Percentiles rank a stretch among this genome's conserved stretches.
These are phyloP conservation scores for Pichia gijzeniarum DNA, from an alignment of 805 yeast species.

Conservation along the genomic window DNA sequence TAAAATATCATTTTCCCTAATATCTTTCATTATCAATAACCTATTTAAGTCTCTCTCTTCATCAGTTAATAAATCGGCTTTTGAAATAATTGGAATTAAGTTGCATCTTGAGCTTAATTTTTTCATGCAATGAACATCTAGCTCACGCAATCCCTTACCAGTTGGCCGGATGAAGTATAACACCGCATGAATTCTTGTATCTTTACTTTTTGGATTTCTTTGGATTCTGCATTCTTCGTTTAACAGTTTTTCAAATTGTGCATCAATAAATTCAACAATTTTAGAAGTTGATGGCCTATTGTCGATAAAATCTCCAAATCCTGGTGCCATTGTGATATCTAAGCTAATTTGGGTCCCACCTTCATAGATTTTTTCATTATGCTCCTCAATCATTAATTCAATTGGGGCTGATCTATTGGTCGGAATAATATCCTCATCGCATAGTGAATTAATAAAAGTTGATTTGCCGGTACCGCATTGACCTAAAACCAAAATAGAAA, in stretches of 20 bases:
- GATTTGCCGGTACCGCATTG: slow-evolving; percentile 69
- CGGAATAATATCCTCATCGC: slow-evolving; percentile 46
- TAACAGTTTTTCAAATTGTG: slow-evolving; percentile 62
- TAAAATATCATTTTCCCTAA: too few species aligned
- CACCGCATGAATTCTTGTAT: slow-evolving; percentile 77
- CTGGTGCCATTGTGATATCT: slow-evolving; percentile 64
- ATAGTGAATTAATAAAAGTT: slow-evolving; percentile 73
- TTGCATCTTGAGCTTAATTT: too few species aligned
- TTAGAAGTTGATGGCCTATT: slow-evolving; percentile 54
- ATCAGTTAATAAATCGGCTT: too few species aligned
- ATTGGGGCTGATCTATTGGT: too few species aligned
- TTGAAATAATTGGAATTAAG: too few species aligned
- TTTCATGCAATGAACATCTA: too few species aligned
- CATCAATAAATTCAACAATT: slow-evolving; percentile 65
- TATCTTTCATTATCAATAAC: too few species aligned
- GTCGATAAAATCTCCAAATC: slow-evolving; percentile 67
- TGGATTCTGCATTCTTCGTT: slow-evolving; percentile 66
- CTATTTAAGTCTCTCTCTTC: too few species aligned
- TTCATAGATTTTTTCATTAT: slow-evolving; percentile 33
- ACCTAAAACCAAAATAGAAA: slow-evolving; percentile 44
- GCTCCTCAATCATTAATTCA: slow-evolving; percentile 34
- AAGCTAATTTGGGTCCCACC: slow-evolving; percentile 44
- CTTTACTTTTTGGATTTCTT: slow-evolving; percentile 41
- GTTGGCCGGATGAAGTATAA: slow-evolving; percentile 76
- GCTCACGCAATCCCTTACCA: slow-evolving; percentile 53